A percentile compares a stretch with the other conserved stretches of the same genome.
Evolutionary conservation across 352 stramenopile species (phyloP).

Genomic region (Globisporangium yorkense): DNA sequence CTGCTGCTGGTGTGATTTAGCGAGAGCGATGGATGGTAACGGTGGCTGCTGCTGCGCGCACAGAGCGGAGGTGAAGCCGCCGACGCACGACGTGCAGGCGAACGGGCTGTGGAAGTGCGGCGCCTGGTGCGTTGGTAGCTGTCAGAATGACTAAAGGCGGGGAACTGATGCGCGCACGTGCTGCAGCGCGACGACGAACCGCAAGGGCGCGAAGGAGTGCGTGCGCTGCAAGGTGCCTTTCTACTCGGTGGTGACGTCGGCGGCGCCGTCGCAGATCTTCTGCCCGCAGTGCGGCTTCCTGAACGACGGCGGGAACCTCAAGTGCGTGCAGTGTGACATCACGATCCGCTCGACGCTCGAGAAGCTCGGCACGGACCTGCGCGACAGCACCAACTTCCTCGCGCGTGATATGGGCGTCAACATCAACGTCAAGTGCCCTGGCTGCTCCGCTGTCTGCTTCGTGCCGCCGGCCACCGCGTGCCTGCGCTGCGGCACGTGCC

Average conservation of each 20-base stretch:
- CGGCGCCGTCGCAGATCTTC: slow-evolving; percentile 68
- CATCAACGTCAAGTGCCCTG: slow-evolving; percentile 80
- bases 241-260: slow-evolving; percentile 59
- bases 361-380: slow-evolving; percentile 64
- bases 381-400: slow-evolving; percentile 76
- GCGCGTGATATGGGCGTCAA: slow-evolving; percentile 79
- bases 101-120: slow-evolving; percentile 74
- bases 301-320: slow-evolving; percentile 59
- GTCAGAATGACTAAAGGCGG: too few species aligned
- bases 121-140: slow-evolving; percentile 33
- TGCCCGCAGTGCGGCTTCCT: slow-evolving; percentile 70
- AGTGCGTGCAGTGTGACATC: slow-evolving; percentile 71
- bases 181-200: slow-evolving; percentile 43
- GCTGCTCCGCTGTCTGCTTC: slow-evolving; percentile 64
- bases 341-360: slow-evolving; percentile 71
- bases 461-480: slow-evolving; percentile 71
- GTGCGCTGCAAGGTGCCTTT: slow-evolving; percentile 51
- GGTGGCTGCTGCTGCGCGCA: too few species aligned
- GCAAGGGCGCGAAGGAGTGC: slow-evolving; percentile 58
- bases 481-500: slow-evolving; percentile 70
- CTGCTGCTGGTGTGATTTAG: neutral
- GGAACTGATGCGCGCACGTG: neutral
- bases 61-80: slow-evolving; percentile 56
- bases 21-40: too few species aligned
- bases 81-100: slow-evolving; percentile 56